Conservation (phyloP, 257 asterid species). For the Solanum gandarillasii region DNA sequence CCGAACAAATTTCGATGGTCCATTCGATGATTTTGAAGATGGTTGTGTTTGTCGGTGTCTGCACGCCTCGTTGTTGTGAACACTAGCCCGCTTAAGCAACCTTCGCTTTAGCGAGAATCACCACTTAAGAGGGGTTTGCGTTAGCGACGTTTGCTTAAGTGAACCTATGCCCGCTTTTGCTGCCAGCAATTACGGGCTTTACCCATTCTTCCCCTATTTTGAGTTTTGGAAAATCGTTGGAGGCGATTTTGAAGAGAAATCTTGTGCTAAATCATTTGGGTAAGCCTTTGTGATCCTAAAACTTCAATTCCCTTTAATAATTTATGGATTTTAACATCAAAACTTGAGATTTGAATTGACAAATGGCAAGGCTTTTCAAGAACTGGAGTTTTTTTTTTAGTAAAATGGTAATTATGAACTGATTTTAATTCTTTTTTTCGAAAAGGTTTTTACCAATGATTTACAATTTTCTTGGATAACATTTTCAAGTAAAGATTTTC, state of each 20-base stretch:
- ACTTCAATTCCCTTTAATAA: not conserved
- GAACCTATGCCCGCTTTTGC: not conserved
- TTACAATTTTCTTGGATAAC: not conserved
- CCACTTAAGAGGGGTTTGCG: not conserved
- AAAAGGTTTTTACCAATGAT: not conserved
- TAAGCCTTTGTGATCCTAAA: not conserved
- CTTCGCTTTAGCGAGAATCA: not conserved
- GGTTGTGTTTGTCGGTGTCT: not conserved
- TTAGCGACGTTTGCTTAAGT: not conserved
- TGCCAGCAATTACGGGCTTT: no score
- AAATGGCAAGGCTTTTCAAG: not conserved
- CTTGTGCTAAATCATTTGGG: not conserved
- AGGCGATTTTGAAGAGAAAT: not conserved
- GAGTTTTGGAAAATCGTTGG: not conserved
- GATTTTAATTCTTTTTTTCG: no score
- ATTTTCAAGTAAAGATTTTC: not conserved
- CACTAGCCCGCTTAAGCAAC: not conserved
- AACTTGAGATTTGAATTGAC: not conserved
- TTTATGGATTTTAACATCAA: not conserved
- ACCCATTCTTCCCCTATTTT: not conserved
- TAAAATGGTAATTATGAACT: not conserved
- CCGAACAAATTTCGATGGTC: not conserved
- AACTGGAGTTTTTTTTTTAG: no score
- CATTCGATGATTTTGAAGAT: no score
- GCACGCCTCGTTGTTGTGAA: not conserved